Evolutionary conservation across 2,329 filamentous ascomycete genomes (phyloP).

Genomic region (Volutella citrinella): DNA sequence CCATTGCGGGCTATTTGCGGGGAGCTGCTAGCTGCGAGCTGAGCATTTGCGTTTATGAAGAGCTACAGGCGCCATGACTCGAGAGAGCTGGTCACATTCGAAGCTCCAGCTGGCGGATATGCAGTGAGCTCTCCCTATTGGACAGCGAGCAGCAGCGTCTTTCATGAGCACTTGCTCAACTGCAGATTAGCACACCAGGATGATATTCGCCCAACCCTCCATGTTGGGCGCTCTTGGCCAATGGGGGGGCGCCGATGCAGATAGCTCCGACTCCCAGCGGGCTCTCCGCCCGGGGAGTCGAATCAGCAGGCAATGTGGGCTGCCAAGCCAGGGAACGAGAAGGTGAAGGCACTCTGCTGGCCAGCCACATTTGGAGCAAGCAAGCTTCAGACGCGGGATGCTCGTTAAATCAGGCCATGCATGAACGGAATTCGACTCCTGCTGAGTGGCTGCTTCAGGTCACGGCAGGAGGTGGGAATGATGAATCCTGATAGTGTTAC

Average conservation of each 20-base stretch:
- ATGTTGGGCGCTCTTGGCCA: too few relatives aligned
- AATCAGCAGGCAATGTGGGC: conserved; percentile 15
- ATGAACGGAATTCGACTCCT: conserved; percentile 21
- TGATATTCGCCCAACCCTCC: too few relatives aligned
- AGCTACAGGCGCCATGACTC: too few relatives aligned
- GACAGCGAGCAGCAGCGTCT: too few relatives aligned
- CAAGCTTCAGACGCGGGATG: conserved; percentile 18
- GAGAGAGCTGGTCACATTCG: too few relatives aligned
- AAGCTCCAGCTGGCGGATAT: too few relatives aligned
- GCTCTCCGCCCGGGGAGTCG: conserved; percentile 13
- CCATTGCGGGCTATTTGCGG: too few relatives aligned
- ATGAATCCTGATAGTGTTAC: conserved; percentile 8
- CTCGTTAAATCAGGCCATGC: conserved; percentile 23
- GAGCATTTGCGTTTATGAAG: too few relatives aligned
- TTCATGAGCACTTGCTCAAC: too few relatives aligned
- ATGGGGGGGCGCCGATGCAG: conserved; percentile 9
- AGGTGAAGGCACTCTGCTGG: conserved; percentile 17
- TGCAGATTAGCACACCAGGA: too few relatives aligned
- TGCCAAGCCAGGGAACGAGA: conserved; percentile 11
- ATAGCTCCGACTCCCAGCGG: conserved; percentile 12
- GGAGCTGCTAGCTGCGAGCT: too few relatives aligned
- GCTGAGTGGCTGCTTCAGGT: conserved; percentile 11
- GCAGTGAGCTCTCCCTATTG: too few relatives aligned
- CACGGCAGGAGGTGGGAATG: conserved; percentile 5
- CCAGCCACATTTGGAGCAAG: conserved; percentile 20